These are phyloP conservation scores for Trichaptum fuscoviolaceum DNA, from an alignment of 768 basidiomycete genomes.

Conservation along the genomic window DNA sequence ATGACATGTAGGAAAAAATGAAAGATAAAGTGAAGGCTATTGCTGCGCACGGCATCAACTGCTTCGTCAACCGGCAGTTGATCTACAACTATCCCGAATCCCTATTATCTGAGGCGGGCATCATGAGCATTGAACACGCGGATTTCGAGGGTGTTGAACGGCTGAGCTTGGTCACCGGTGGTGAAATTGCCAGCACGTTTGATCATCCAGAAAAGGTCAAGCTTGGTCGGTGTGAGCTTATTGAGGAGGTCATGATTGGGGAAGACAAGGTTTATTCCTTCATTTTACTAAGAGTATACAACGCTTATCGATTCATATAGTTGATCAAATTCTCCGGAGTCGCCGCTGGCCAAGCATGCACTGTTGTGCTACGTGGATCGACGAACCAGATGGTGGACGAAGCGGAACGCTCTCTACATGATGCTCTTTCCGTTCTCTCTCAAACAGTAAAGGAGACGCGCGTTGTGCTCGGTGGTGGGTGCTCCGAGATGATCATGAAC, in stretches of 20 bases:
- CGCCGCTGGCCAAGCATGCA: slow-evolving; percentile 95
- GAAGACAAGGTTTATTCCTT: slow-evolving; percentile 80
- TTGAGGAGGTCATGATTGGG: slow-evolving; percentile 99
- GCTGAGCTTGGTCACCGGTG: slow-evolving; percentile 91
- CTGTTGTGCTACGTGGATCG: slow-evolving; percentile 94
- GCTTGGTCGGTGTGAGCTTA: slow-evolving; percentile 87
- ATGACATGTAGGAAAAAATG: slow-evolving; percentile 87
- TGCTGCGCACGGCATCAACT: slow-evolving; percentile 90
- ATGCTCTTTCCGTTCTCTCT: slow-evolving; percentile 93
- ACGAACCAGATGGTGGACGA: slow-evolving; percentile 99
- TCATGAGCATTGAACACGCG: slow-evolving; percentile 96
- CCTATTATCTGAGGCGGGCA: slow-evolving; percentile 88
- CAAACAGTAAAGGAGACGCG: slow-evolving; percentile 98
- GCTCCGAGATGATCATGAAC: slow-evolving; percentile 97
- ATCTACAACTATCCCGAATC: slow-evolving; percentile 99
- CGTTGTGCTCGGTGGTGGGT: slow-evolving; percentile 91
- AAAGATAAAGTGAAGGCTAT: slow-evolving; percentile 96
- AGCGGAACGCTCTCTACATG: slow-evolving; percentile 95
- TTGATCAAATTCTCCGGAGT: slow-evolving; percentile 99
- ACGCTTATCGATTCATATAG: slow-evolving; percentile 33
- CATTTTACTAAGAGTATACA: not conserved
- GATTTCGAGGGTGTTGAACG: slow-evolving; percentile 99
- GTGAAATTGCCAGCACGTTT: slow-evolving; percentile 95
- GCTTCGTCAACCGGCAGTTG: slow-evolving; percentile 96
- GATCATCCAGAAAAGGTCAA: slow-evolving; percentile 89